Conservation (phyloP, 495 filamentous ascomycete species). For the Entonaema liquescens region DNA sequence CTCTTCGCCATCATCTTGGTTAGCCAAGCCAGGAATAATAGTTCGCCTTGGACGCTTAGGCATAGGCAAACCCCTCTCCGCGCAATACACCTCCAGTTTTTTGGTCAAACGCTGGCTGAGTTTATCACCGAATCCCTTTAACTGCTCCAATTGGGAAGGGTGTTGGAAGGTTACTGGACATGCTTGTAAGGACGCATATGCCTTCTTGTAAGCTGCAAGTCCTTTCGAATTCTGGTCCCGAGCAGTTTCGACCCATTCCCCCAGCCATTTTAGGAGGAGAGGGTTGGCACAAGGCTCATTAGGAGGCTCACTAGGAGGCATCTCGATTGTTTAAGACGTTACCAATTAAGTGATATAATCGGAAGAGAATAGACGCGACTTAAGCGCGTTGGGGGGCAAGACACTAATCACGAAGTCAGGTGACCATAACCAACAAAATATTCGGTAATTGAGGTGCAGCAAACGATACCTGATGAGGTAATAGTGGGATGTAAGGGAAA, state of each 20-base stretch:
- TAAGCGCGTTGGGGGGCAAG: slow-evolving; percentile 15
- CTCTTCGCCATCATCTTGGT: slow-evolving; percentile 44
- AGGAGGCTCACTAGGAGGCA: slow-evolving; percentile 34
- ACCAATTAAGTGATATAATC: not conserved
- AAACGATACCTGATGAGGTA: slow-evolving; percentile 11
- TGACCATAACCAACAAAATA: slow-evolving; percentile 3
- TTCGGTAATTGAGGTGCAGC: not conserved
- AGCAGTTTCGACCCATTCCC: slow-evolving; percentile 81
- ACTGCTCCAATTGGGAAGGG: slow-evolving; percentile 74
- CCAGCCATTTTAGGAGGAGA: slow-evolving; percentile 76
- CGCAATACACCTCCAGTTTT: slow-evolving; percentile 71
- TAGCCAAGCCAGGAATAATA: slow-evolving; percentile 38
- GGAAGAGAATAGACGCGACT: slow-evolving; percentile 16
- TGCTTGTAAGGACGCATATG: slow-evolving; percentile 81
- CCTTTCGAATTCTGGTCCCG: slow-evolving; percentile 76
- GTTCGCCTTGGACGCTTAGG: slow-evolving; percentile 62
- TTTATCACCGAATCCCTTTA: slow-evolving; percentile 77
- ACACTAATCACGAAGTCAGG: slow-evolving; percentile 25
- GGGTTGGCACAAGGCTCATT: slow-evolving; percentile 71
- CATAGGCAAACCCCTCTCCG: slow-evolving; percentile 74
- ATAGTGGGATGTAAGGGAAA: slow-evolving; percentile 9
- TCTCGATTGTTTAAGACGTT: slow-evolving; percentile 12
- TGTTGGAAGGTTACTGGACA: slow-evolving; percentile 79
- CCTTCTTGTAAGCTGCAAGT: slow-evolving; percentile 76
- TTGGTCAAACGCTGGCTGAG: slow-evolving; percentile 76